phyloP scores from a whole-genome alignment of 306 rosid genomes.

The Ammopiptanthus mongolicus region DNA sequence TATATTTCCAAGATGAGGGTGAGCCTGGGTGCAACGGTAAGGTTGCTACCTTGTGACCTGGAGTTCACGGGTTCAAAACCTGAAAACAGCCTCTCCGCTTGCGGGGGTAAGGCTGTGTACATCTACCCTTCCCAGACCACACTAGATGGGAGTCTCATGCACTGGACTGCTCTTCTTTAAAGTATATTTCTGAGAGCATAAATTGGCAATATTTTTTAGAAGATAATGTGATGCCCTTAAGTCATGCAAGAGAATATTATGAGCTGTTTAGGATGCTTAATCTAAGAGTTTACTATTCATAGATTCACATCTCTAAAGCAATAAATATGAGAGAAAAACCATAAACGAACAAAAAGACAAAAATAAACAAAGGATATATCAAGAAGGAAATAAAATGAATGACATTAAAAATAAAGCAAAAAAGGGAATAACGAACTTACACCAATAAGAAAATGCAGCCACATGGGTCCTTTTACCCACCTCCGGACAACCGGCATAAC shows the following conservation, averaged over 20 bases:
- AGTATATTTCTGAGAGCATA: background rate
- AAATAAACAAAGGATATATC: background rate
- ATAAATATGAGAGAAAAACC: background rate
- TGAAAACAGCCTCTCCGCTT: no score
- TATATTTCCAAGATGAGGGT: background rate
- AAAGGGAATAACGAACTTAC: conserved; percentile 39
- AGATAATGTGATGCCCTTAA: background rate
- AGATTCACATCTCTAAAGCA: background rate
- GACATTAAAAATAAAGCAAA: background rate
- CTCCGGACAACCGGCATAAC: conserved; percentile 72
- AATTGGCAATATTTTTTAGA: background rate
- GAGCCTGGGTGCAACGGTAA: no score
- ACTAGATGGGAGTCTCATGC: no score
- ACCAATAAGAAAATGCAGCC: conserved; percentile 79
- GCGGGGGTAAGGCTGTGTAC: no score
- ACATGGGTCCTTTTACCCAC: conserved; percentile 69
- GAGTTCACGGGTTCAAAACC: no score
- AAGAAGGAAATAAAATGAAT: background rate
- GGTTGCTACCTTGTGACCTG: no score
- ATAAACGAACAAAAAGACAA: background rate
- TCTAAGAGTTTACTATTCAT: background rate
- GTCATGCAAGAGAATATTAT: background rate
- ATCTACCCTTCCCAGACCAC: no score
- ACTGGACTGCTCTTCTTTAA: no score
- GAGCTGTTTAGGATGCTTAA: background rate